Conservation (phyloP, 2,329 filamentous ascomycete species). For the Nemania bipapillata region DNA sequence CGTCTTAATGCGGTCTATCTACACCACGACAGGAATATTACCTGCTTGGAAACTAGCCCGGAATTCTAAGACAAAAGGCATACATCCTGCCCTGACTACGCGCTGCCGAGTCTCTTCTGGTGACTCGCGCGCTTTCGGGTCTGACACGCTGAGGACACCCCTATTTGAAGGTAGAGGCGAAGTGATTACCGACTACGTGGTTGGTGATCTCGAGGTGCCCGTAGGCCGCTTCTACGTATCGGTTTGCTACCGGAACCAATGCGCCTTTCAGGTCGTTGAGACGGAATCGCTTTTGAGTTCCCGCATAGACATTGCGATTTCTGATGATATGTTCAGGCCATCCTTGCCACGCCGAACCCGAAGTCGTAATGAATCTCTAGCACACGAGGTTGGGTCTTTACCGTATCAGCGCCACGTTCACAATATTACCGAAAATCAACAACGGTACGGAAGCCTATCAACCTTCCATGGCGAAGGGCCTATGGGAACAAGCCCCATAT, state of each 20-base stretch:
- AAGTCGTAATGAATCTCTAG: slow-evolving; percentile 53
- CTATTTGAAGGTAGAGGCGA: slow-evolving; percentile 71
- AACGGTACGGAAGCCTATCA: slow-evolving; percentile 88
- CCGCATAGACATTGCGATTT: slow-evolving; percentile 83
- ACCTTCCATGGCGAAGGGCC: slow-evolving; percentile 86
- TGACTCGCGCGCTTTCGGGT: slow-evolving; percentile 63
- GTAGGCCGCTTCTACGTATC: slow-evolving; percentile 84
- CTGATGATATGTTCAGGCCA: slow-evolving; percentile 86
- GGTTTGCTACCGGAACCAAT: slow-evolving; percentile 86
- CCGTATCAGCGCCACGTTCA: slow-evolving; percentile 68
- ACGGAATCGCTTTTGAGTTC: slow-evolving; percentile 91
- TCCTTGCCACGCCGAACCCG: slow-evolving; percentile 71
- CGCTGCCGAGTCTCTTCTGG: slow-evolving; percentile 81
- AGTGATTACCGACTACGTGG: slow-evolving; percentile 78
- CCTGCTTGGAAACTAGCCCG: slow-evolving; percentile 86
- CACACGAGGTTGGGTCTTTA: slow-evolving; percentile 76
- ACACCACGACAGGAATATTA: slow-evolving; percentile 81
- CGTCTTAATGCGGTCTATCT: slow-evolving; percentile 90
- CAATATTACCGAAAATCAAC: slow-evolving; percentile 70
- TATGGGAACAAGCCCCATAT: slow-evolving; percentile 84
- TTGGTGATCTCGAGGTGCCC: slow-evolving; percentile 86
- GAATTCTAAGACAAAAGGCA: slow-evolving; percentile 76
- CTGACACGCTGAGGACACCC: slow-evolving; percentile 77
- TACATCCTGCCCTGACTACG: slow-evolving; percentile 74
- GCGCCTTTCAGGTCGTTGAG: slow-evolving; percentile 90